phyloP scores from a whole-genome alignment of 2,329 filamentous ascomycete species.

The Colletotrichum chrysophilum region DNA sequence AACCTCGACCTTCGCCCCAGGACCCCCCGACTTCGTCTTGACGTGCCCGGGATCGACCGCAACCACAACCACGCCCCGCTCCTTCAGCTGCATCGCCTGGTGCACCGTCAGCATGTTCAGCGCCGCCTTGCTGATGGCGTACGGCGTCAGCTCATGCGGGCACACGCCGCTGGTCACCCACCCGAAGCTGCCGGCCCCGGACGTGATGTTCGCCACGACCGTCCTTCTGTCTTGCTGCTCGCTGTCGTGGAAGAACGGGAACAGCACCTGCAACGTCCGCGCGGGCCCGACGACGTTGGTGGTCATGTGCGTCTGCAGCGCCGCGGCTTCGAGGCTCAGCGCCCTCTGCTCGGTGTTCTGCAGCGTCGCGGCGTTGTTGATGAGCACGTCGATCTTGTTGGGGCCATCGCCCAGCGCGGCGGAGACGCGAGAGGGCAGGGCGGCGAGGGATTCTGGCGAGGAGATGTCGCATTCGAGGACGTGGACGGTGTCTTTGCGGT shows the following conservation, averaged over 20 bases:
- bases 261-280: constrained; percentile 44
- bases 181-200: constrained; percentile 39
- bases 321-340: constrained; percentile 39
- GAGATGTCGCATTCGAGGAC: constrained; percentile 19
- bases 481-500: background rate
- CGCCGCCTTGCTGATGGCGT: constrained; percentile 37
- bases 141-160: constrained; percentile 32
- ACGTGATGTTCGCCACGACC: constrained; percentile 46
- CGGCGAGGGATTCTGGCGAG: background rate
- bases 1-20: constrained; percentile 29
- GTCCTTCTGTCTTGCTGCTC: constrained; percentile 7
- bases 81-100: constrained; percentile 30
- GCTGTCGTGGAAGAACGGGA: constrained; percentile 26
- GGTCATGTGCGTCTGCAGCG: constrained; percentile 43
- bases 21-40: constrained; percentile 37
- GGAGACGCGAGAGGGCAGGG: background rate
- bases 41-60: constrained; percentile 39
- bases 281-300: constrained; percentile 53
- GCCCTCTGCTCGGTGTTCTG: constrained; percentile 35
- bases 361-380: constrained; percentile 42
- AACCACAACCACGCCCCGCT: constrained; percentile 29
- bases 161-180: constrained; percentile 25
- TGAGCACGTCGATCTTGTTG: constrained; percentile 30
- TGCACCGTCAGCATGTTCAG: constrained; percentile 42
- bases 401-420: background rate